These are phyloP conservation scores for Penicillium sp. DNA, from an alignment of 2,329 filamentous ascomycete species.

Conservation along the genomic window DNA sequence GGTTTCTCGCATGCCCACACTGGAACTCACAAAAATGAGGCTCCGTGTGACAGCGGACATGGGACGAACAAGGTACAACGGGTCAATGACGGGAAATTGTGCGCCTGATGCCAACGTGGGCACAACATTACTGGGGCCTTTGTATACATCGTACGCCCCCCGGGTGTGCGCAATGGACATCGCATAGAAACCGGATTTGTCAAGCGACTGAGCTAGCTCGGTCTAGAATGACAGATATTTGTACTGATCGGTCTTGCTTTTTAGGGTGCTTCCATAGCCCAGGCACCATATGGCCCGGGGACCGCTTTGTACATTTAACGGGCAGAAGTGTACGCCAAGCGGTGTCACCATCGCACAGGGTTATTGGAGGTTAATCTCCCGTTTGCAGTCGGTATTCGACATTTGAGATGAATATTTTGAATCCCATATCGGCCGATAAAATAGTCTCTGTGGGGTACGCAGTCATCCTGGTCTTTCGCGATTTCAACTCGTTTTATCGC, in stretches of 20 bases:
- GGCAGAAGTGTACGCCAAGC: neutral
- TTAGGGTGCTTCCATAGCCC: conserved; percentile 28
- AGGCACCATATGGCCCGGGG: conserved; percentile 35
- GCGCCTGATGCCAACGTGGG: conserved; percentile 25
- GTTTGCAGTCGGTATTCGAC: neutral
- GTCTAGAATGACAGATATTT: conserved; percentile 38
- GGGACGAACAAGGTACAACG: conserved; percentile 33
- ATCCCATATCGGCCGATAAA: conserved; percentile 4
- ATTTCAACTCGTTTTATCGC: conserved; percentile 4
- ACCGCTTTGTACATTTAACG: neutral
- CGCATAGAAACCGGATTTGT: conserved; percentile 40
- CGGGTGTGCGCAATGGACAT: conserved; percentile 43
- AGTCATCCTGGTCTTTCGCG: neutral
- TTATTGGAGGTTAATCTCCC: neutral
- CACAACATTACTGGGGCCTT: conserved; percentile 24
- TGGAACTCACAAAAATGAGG: conserved; percentile 41
- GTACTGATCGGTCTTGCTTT: conserved; percentile 27
- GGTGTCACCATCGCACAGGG: neutral
- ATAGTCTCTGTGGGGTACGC: neutral
- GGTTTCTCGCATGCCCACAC: conserved; percentile 47
- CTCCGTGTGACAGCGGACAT: conserved; percentile 39
- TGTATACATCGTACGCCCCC: conserved; percentile 38
- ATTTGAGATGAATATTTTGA: neutral
- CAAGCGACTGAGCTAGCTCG: conserved; percentile 38
- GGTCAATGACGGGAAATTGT: conserved; percentile 34